Conservation (phyloP, 495 filamentous ascomycete genomes). For the Aspergillus kassunensis region DNA sequence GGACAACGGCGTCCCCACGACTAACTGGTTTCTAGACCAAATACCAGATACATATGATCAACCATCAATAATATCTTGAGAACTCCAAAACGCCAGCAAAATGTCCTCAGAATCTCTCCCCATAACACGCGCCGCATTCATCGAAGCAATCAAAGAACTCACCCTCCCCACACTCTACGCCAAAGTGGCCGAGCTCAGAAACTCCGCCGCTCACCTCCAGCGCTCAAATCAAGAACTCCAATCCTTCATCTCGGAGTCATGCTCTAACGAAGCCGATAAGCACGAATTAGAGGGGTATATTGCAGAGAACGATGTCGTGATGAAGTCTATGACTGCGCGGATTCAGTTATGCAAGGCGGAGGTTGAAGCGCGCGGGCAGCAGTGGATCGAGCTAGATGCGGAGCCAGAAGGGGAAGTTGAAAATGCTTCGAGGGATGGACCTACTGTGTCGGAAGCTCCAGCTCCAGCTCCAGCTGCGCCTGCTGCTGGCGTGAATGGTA, state of each 20-base stretch:
- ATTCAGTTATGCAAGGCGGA: conserved; percentile 65
- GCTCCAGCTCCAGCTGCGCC: background rate
- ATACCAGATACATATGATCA: no score
- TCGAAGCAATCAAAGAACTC: conserved; percentile 68
- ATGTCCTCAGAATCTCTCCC: conserved; percentile 39
- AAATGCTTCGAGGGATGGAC: background rate
- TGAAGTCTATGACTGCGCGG: conserved; percentile 67
- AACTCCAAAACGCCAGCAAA: conserved; percentile 2
- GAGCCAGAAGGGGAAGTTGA: conserved; percentile 12
- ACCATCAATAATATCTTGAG: background rate
- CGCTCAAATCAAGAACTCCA: conserved; percentile 72
- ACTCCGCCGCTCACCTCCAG: conserved; percentile 75
- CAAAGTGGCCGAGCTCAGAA: conserved; percentile 79
- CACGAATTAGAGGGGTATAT: conserved; percentile 38
- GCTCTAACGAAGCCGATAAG: conserved; percentile 63
- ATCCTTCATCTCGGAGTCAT: conserved; percentile 49
- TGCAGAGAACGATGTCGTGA: conserved; percentile 70
- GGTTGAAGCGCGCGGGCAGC: conserved; percentile 69
- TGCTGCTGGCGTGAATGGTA: conserved; percentile 1
- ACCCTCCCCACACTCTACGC: conserved; percentile 66
- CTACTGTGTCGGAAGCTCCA: background rate
- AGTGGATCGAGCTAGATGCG: conserved; percentile 58
- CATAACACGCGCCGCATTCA: conserved; percentile 43
- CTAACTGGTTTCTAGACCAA: no score
- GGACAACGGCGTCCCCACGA: no score